phyloP scores from a whole-genome alignment of 768 basidiomycete species.

The Auricularia heimuer region DNA sequence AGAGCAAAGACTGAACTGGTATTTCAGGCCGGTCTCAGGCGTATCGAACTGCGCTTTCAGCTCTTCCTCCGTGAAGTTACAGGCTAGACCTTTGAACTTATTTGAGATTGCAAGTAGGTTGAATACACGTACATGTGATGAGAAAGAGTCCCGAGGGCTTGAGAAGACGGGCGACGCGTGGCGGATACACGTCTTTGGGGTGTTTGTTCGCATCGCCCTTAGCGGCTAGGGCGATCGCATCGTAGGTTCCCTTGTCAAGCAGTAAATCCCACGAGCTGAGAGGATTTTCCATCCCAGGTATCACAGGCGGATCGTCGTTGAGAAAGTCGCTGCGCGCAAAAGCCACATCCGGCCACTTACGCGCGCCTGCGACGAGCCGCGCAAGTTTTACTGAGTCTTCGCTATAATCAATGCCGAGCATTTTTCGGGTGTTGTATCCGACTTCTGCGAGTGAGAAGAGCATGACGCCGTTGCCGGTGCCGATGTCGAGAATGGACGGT shows the following conservation, averaged over 20 bases:
- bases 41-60: constrained; percentile 43
- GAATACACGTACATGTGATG: constrained; percentile 59
- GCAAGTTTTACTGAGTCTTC: constrained; percentile 58
- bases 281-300: constrained; percentile 11
- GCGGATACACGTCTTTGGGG: constrained; percentile 52
- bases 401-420: constrained; percentile 73
- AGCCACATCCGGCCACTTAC: constrained; percentile 31
- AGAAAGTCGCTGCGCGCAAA: constrained; percentile 63
- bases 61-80: constrained; percentile 80
- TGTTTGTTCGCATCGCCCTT: constrained; percentile 44
- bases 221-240: constrained; percentile 67
- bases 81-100: constrained; percentile 33
- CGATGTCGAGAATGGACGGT: constrained; percentile 62
- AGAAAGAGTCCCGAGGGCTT: constrained; percentile 62
- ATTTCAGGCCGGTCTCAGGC: constrained; percentile 39
- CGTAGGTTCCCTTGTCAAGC: constrained; percentile 83
- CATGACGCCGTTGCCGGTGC: constrained; percentile 71
- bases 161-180: constrained; percentile 43
- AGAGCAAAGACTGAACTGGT: constrained; percentile 40
- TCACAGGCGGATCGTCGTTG: constrained; percentile 32
- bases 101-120: not conserved
- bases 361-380: constrained; percentile 39
- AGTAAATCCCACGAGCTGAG: constrained; percentile 55
- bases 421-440: constrained; percentile 42
- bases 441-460: constrained; percentile 61